phyloP scores from a whole-genome alignment of 2,329 filamentous ascomycete genomes.

The Triangularia setosa region DNA sequence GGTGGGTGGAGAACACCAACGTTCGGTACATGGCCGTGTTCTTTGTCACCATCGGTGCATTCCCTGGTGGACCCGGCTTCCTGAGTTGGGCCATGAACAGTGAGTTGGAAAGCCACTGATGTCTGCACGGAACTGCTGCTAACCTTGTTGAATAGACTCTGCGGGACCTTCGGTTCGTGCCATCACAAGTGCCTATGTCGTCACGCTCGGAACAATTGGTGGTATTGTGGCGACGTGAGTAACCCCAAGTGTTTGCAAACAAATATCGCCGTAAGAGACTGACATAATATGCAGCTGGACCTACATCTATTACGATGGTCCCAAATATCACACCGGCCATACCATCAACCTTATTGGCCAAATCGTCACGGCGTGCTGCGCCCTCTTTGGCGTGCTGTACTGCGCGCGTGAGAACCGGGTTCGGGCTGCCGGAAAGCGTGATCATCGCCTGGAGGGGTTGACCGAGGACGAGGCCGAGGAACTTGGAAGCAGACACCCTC shows the following conservation, averaged over 20 bases:
- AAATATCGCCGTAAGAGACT: constrained; percentile 9
- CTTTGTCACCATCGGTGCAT: constrained; percentile 52
- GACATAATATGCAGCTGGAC: constrained; percentile 41
- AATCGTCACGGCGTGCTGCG: constrained; percentile 40
- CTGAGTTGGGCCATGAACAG: constrained; percentile 57
- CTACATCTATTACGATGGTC: constrained; percentile 44
- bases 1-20: constrained; percentile 40
- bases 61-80: constrained; percentile 56
- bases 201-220: constrained; percentile 52
- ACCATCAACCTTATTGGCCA: constrained; percentile 55
- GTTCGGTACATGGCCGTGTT: constrained; percentile 52
- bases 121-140: constrained; percentile 15
- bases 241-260: background rate
- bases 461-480: constrained; percentile 43
- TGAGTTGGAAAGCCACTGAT: constrained; percentile 21
- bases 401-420: constrained; percentile 51
- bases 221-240: constrained; percentile 54
- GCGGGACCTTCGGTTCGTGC: constrained; percentile 54
- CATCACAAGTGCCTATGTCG: constrained; percentile 52
- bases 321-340: constrained; percentile 47
- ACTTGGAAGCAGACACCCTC: constrained; percentile 51
- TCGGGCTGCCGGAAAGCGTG: constrained; percentile 44
- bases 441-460: constrained; percentile 46
- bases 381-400: constrained; percentile 48
- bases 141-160: constrained; percentile 36